Conservation (phyloP, 352 stramenopile genomes). For the Pythium scleroteichum region DNA sequence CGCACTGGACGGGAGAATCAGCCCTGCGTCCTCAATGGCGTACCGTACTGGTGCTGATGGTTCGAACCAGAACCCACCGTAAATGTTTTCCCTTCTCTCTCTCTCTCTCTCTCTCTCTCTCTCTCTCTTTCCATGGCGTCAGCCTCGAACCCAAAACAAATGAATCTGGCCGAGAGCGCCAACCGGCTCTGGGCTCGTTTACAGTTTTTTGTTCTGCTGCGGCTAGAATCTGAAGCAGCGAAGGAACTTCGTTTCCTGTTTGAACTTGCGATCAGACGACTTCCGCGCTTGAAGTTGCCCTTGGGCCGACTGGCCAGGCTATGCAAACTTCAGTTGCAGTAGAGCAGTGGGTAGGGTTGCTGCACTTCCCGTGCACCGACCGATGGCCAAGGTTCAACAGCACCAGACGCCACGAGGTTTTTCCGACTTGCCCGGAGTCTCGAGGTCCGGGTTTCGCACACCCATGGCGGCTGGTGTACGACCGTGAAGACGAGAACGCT, state of each 20-base stretch:
- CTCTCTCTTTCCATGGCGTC: neutral
- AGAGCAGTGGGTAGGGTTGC: constrained; percentile 25
- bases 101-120: neutral
- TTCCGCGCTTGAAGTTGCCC: constrained; percentile 26
- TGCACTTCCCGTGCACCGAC: constrained; percentile 6
- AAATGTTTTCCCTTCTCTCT: no score
- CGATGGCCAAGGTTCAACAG: constrained; percentile 19
- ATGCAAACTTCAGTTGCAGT: constrained; percentile 36
- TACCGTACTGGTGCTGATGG: no score
- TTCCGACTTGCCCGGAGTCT: neutral
- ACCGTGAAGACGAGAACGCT: no score
- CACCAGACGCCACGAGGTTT: constrained; percentile 5
- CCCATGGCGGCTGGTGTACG: no score
- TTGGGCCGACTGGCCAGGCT: constrained; percentile 6
- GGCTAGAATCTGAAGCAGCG: constrained; percentile 19
- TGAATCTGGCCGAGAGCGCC: neutral
- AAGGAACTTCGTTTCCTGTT: constrained; percentile 5
- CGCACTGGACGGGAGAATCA: no score
- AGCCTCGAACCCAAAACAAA: neutral
- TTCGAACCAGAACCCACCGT: no score
- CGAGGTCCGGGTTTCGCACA: neutral
- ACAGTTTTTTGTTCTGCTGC: constrained; percentile 18
- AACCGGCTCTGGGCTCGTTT: constrained; percentile 22
- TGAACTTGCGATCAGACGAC: constrained; percentile 8
- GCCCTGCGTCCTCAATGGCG: no score